phyloP scores from a whole-genome alignment of 805 yeast genomes.

The Saccharomycopsis amapae region DNA sequence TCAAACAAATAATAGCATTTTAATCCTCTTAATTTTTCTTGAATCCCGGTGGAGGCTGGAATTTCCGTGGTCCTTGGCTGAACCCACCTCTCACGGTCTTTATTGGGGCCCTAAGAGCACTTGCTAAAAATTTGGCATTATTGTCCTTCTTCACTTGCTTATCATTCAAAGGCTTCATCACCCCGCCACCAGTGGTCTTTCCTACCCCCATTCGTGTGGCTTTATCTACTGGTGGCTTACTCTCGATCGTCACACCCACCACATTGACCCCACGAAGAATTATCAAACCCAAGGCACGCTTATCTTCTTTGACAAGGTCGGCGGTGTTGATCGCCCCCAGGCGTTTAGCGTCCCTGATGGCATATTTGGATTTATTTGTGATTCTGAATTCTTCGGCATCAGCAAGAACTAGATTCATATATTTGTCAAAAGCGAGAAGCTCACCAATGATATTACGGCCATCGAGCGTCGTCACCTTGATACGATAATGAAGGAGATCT shows the following conservation, averaged over 20 bases:
- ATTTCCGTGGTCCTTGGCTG: slow-evolving; percentile 32
- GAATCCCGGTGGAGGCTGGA: slow-evolving; percentile 44
- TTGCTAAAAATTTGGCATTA: slow-evolving; percentile 17
- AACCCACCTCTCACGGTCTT: slow-evolving; percentile 26
- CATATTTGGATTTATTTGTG: slow-evolving; percentile 48
- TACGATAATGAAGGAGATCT: slow-evolving; percentile 65
- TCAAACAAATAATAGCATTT: neutral
- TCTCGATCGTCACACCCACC: slow-evolving; percentile 38
- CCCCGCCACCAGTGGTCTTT: slow-evolving; percentile 25
- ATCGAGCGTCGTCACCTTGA: slow-evolving; percentile 71
- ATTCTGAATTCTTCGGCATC: slow-evolving; percentile 80
- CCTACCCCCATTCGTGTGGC: slow-evolving; percentile 19
- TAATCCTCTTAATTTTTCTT: slow-evolving; percentile 18
- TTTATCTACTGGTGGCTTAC: slow-evolving; percentile 27
- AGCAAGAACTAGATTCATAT: slow-evolving; percentile 76
- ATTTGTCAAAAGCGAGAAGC: slow-evolving; percentile 80
- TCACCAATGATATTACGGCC: slow-evolving; percentile 73
- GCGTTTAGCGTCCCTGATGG: slow-evolving; percentile 31
- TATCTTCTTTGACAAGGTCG: slow-evolving; percentile 49
- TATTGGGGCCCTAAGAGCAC: slow-evolving; percentile 25
- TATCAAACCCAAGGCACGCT: slow-evolving; percentile 70
- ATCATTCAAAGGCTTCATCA: slow-evolving; percentile 27
- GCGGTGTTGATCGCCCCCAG: slow-evolving; percentile 32
- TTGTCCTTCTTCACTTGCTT: slow-evolving; percentile 5
- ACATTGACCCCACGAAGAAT: slow-evolving; percentile 86